These are phyloP conservation scores for Plantago coronopus DNA, from an alignment of 305 asterid genomes.

Conservation along the genomic window DNA sequence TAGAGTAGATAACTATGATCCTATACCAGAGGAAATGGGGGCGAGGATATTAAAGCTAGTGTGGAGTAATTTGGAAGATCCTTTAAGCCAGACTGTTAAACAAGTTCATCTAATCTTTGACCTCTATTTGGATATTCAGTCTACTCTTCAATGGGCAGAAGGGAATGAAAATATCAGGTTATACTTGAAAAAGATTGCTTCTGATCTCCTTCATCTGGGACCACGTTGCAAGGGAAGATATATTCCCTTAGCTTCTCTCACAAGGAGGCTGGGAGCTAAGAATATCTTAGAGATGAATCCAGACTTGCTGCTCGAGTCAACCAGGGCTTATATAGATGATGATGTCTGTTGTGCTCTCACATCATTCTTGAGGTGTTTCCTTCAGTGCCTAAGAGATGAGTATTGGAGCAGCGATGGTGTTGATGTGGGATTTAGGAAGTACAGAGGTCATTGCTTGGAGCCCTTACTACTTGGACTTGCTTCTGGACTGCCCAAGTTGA, in stretches of 20 bases:
- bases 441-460: constrained; percentile 67
- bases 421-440: constrained; percentile 62
- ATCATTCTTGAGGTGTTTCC: constrained; percentile 79
- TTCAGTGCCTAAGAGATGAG: constrained; percentile 83
- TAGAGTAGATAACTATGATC: constrained; percentile 37
- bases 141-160: constrained; percentile 56
- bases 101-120: constrained; percentile 95
- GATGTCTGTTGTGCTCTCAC: constrained; percentile 95
- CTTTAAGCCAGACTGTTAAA: constrained; percentile 92
- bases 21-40: constrained; percentile 70
- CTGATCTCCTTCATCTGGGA: constrained; percentile 75
- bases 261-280: constrained; percentile 83
- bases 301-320: constrained; percentile 60
- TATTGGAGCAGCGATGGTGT: constrained; percentile 82
- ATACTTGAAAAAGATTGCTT: constrained; percentile 64
- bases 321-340: constrained; percentile 75
- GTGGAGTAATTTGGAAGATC: constrained; percentile 98
- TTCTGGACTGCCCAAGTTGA: constrained; percentile 71
- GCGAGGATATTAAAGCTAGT: constrained; percentile 66
- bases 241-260: constrained; percentile 76
- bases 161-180: constrained; percentile 57
- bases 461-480: constrained; percentile 79
- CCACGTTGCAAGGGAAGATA: constrained; percentile 97
- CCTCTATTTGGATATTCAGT: constrained; percentile 76
- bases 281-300: constrained; percentile 66